These are phyloP conservation scores for Botrytis squamosa DNA, from an alignment of 2,329 filamentous ascomycete genomes.

Conservation along the genomic window DNA sequence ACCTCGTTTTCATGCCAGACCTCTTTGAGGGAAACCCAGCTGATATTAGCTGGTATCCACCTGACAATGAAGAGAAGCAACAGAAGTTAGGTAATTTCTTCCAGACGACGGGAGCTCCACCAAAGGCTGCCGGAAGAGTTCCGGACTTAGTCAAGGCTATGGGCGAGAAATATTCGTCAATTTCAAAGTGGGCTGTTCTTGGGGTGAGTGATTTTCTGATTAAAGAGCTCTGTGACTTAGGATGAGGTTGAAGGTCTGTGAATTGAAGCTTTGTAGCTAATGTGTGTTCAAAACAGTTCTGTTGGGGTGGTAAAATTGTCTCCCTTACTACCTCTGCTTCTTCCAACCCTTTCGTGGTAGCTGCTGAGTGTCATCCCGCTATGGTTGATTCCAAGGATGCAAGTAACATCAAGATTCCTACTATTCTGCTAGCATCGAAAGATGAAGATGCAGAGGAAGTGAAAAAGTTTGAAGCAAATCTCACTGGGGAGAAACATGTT, in stretches of 20 bases:
- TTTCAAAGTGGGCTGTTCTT: constrained; percentile 47
- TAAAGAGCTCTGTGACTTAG: background rate
- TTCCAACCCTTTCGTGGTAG: constrained; percentile 50
- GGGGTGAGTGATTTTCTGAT: constrained; percentile 26
- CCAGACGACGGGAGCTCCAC: constrained; percentile 33
- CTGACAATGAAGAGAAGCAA: constrained; percentile 61
- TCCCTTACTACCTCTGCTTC: constrained; percentile 27
- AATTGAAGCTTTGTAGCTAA: background rate
- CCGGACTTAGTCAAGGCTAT: constrained; percentile 51
- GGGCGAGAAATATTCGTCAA: constrained; percentile 50
- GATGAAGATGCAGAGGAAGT: constrained; percentile 55
- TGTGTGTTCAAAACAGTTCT: constrained; percentile 29
- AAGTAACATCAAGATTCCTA: constrained; percentile 57
- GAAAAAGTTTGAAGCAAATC: constrained; percentile 44
- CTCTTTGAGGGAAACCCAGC: constrained; percentile 69
- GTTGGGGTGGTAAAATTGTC: constrained; percentile 40
- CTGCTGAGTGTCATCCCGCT: constrained; percentile 56
- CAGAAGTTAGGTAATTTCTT: constrained; percentile 60
- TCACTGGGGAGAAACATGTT: constrained; percentile 47
- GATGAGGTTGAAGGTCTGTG: background rate
- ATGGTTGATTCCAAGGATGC: constrained; percentile 65
- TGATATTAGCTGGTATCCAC: constrained; percentile 54
- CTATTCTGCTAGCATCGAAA: constrained; percentile 62
- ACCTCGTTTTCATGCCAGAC: constrained; percentile 88
- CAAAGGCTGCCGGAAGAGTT: constrained; percentile 47